Percentiles rank a stretch among this genome's conserved stretches.
phyloP scores from a whole-genome alignment of 2,329 filamentous ascomycete species.

The Phaeosphaeriaceae sp. region DNA sequence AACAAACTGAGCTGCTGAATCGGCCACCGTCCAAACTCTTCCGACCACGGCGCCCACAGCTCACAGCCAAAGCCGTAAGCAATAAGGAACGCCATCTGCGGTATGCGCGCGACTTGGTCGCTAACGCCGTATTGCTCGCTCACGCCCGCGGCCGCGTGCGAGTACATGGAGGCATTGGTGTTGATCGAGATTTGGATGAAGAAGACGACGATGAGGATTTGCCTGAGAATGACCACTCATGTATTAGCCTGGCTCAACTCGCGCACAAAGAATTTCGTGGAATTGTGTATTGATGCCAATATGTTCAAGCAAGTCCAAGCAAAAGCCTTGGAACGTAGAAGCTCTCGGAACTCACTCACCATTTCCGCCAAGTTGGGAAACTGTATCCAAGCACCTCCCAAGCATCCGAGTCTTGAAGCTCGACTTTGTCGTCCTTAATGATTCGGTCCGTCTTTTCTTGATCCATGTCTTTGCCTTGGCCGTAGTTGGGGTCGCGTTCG shows the following conservation, averaged over 20 bases:
- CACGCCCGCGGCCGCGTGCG: constrained; percentile 56
- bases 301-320: neutral
- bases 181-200: constrained; percentile 62
- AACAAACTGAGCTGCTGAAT: constrained; percentile 60
- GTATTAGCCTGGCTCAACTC: neutral
- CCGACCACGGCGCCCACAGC: constrained; percentile 64
- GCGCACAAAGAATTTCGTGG: neutral
- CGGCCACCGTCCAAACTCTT: constrained; percentile 61
- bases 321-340: neutral
- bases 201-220: constrained; percentile 59
- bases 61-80: constrained; percentile 57
- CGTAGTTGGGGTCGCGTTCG: constrained; percentile 22
- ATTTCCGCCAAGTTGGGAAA: constrained; percentile 57
- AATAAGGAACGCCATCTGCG: constrained; percentile 60
- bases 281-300: too few species aligned
- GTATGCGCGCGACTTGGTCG: constrained; percentile 55
- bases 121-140: constrained; percentile 55
- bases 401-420: constrained; percentile 49
- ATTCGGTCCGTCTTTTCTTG: neutral
- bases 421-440: constrained; percentile 31
- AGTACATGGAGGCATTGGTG: constrained; percentile 61
- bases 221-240: constrained; percentile 27
- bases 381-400: constrained; percentile 54
- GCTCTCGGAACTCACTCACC: constrained; percentile 22
- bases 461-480: neutral